phyloP scores from a whole-genome alignment of 2,329 filamentous ascomycete genomes.

The Penicillium sp. region DNA sequence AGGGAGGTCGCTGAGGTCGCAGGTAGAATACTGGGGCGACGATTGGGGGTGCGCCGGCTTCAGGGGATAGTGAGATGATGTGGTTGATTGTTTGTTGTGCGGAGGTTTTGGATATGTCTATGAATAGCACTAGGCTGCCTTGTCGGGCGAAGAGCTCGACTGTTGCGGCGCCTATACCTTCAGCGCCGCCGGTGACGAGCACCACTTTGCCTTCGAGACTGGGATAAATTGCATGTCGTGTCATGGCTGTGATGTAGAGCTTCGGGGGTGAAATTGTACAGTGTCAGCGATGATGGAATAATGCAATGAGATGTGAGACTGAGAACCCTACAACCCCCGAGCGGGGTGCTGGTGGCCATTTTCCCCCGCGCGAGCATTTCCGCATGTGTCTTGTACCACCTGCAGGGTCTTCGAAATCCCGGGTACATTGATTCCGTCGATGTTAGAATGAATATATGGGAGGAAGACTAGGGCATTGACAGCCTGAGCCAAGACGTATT shows the following conservation, averaged over 20 bases:
- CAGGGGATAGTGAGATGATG: neutral
- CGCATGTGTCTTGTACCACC: neutral
- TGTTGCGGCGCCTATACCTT: slow-evolving; percentile 43
- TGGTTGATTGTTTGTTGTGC: slow-evolving; percentile 20
- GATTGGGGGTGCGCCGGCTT: neutral
- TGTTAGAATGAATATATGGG: neutral
- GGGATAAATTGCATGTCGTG: slow-evolving; percentile 16
- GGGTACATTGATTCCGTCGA: neutral
- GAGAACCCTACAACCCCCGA: neutral
- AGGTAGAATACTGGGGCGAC: slow-evolving; percentile 38
- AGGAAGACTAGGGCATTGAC: no score
- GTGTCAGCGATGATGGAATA: neutral
- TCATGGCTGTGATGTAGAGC: neutral
- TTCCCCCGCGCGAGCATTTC: no score
- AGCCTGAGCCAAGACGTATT: no score
- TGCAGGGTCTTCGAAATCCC: neutral
- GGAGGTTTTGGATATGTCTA: slow-evolving; percentile 38
- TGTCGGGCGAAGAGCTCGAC: slow-evolving; percentile 46
- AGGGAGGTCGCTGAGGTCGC: slow-evolving; percentile 41
- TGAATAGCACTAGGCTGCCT: slow-evolving; percentile 44
- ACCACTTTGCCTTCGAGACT: slow-evolving; percentile 29
- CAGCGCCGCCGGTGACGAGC: slow-evolving; percentile 46
- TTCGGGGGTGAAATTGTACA: neutral
- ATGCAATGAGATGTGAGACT: neutral
- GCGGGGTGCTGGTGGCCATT: neutral